phyloP scores from a whole-genome alignment of 257 asterid species.

The Solanum neorickii region DNA sequence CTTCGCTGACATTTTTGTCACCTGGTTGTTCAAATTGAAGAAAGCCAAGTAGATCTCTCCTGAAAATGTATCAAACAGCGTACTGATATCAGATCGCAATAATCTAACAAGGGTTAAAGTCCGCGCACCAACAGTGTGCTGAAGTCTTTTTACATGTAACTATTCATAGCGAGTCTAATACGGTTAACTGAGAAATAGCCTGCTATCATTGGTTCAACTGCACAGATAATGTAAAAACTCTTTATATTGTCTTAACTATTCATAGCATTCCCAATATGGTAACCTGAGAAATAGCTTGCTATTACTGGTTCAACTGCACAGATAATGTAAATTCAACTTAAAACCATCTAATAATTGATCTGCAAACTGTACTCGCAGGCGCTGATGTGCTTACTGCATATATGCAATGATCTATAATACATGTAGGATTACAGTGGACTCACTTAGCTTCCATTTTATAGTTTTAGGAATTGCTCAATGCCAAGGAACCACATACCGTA shows the following conservation, averaged over 20 bases:
- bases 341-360: not conserved
- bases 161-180: not conserved
- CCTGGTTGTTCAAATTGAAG: conserved; percentile 47
- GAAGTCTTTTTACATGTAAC: not conserved
- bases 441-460: not conserved
- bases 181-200: not conserved
- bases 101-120: not conserved
- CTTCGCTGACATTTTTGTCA: conserved; percentile 28
- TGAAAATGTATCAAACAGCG: not conserved
- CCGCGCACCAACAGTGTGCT: not conserved
- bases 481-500: not conserved
- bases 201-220: not conserved
- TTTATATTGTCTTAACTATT: not conserved
- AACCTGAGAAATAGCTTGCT: not conserved
- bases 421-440: not conserved
- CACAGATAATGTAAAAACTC: not conserved
- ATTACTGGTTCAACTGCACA: not conserved
- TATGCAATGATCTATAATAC: not conserved
- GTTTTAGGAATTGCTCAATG: not conserved
- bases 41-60: conserved; percentile 77
- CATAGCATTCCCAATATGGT: not conserved
- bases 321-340: not conserved
- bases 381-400: not conserved
- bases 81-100: not conserved
- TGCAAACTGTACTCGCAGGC: not conserved